phyloP scores from a whole-genome alignment of 257 asterid genomes.

The Anisodus tanguticus region DNA sequence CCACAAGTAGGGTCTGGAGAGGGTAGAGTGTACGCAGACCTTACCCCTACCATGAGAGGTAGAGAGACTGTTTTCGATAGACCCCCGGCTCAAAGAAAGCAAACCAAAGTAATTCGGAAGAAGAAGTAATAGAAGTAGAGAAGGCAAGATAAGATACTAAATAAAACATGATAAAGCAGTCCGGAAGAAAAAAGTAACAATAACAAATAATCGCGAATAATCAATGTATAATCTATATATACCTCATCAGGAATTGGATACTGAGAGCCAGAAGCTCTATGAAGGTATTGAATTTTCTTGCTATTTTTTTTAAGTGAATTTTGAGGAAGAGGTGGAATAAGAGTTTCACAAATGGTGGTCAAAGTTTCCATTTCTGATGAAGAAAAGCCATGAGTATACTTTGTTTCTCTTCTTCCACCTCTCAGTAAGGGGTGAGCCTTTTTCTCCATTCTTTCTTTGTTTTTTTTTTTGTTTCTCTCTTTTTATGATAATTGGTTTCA shows the following conservation, averaged over 20 bases:
- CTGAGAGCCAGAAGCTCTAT: constrained; percentile 58
- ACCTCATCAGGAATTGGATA: constrained; percentile 86
- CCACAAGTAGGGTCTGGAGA: too few species aligned
- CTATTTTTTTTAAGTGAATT: constrained; percentile 27
- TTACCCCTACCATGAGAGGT: too few species aligned
- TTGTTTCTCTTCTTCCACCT: constrained; percentile 74
- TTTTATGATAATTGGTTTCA: neutral
- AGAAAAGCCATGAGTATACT: constrained; percentile 68
- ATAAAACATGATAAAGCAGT: too few species aligned
- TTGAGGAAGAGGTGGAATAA: constrained; percentile 55
- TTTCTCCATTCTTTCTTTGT: constrained; percentile 41
- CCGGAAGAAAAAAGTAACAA: too few species aligned
- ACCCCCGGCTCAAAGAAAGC: too few species aligned
- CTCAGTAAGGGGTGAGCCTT: constrained; percentile 62
- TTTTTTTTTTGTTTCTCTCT: neutral
- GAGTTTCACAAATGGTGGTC: constrained; percentile 52
- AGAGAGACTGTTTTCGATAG: too few species aligned
- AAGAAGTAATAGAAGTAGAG: too few species aligned
- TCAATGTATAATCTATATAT: neutral
- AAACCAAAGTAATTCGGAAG: too few species aligned
- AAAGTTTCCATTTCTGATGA: constrained; percentile 55
- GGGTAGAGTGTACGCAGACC: too few species aligned
- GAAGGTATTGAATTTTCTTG: constrained; percentile 42
- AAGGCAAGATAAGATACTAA: too few species aligned
- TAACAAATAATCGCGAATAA: too few species aligned